Evolutionary conservation across 1,284 basidiomycete species (phyloP), one percentile per base, ranked within the genome.

Genomic region (Moniliophthora roreri): DNA sequence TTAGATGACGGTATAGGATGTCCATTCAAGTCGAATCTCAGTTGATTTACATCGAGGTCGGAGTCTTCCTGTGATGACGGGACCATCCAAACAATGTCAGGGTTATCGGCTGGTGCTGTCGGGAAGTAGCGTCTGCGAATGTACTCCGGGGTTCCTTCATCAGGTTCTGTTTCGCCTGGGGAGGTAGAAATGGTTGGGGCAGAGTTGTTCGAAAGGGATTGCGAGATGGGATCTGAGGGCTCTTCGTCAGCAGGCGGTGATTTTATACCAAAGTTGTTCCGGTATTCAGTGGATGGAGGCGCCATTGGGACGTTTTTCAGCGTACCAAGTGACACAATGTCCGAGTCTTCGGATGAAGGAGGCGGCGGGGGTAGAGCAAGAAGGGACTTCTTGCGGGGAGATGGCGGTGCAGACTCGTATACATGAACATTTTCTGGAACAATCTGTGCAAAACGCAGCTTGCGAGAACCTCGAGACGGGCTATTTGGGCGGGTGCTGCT

Each of bases 121-220:
- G 95, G 92, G 66, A 98, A 98, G 74, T 87, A 98, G 34, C 85
- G 84, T 28, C 78, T 77, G 41, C 91, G 87, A 59, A 96, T 95
- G 59, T 88, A 80, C 65, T 93, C 90, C 4, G 92, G 84, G 0
- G 87, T 86, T 4, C 89, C 91, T 63, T 89, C 84, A 54, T 88
- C 86, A 3, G 75, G 74, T 26, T 79, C 72, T 10, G 58, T 51
- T 15, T 60, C 55, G 15, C 49, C 53, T 11, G n/a, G 4, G n/a
- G n/a, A n/a, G n/a, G n/a, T n/a, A n/a, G n/a, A n/a, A n/a, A n/a
- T n/a, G n/a, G n/a, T n/a, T n/a, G n/a, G n/a, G n/a, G n/a, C n/a
- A n/a, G n/a, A n/a, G 26, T 28, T 9, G 13, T 13, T 48, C 11
- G 11, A 32, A 32, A 11, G 28, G 11, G 28, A 32, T 6, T n/a